Evolutionary conservation across 2,329 filamentous ascomycete species (phyloP), one percentile per base, ranked within the genome.

Genomic region (Chrysoporthe cubensis): DNA sequence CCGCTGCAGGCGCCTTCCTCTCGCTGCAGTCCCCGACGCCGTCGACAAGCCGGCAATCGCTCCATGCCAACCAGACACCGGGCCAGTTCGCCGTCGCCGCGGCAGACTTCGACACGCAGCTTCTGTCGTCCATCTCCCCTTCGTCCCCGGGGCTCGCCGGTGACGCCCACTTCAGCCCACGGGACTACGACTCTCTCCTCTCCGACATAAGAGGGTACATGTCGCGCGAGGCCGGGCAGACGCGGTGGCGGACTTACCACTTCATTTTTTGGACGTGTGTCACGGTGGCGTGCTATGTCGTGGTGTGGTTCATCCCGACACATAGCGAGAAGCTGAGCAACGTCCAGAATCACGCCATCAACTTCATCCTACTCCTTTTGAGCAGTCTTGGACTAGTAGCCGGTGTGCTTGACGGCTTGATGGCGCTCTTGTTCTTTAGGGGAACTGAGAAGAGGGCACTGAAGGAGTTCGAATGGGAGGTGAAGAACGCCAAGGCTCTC

Each of bases 401-500:
- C 4, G 95, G 95, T 0, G 87, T 93, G 2, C 77, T 97, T 26
- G 92, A 97, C 75, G 94, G 95, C 0, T 79, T 98, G 52, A 92
- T 98, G 76, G 91, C 94, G 0, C 85, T 96, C 0, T 78, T 98
- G 61, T 99, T 99, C 77, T 99, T 99, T 77, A 90, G 97, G 68
- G 90, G 91, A 13, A 89, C 89, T 69, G 96, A 99, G 80, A 80
- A 97, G 68, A 86, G 93, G 68, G 90, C 91, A 4, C 81, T 99
- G 65, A 90, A 88, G 74, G 96, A 99, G 81, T 98, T 98, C 80
- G 89, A 96, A 76, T 97, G 93, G 91, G 96, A 99, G 79, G 90
- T 98, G 37, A 82, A 82, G 62, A 94, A 91, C 76, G 90, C 90
- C 14, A 89, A 81, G 71, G 79, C 81, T 0, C 74, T 78, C 4